Evolutionary conservation across 1,284 basidiomycete species (phyloP), one percentile per base, ranked within the genome.

Genomic region (Trametes sp.): DNA sequence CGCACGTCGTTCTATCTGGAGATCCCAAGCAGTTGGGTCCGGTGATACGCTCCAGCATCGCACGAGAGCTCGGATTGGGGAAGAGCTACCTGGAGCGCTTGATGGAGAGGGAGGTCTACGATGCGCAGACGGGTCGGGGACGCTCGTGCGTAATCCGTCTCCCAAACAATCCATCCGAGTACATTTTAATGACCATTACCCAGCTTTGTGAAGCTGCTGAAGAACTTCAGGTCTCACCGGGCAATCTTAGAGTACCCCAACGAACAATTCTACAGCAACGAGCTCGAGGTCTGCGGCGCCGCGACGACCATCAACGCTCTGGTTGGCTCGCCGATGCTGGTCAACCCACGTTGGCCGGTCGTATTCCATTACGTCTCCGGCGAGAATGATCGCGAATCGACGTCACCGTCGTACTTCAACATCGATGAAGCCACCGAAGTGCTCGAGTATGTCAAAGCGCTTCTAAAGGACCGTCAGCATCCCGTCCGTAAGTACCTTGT

Each of bases 1-100:
- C 62, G 4, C 83, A 82, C 58, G 71, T 88, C 10, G 72, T 88
- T 8, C 74, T 88, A 28, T 81, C 84, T 2, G 87, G 87, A 0
- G 86, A 88, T 73, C 81, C 82, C 28, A 82, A 83, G 72, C 86
- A 88, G 67, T 75, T 88, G 11, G 85, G 86, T 0, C 87, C 86
- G 0, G 79, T 86, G 48, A 78, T 87, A 16, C 77, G 79, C 23
- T 86, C 83, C 0, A 66, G 66, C 19, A 69, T 85, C n/a, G 85
- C 85, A 0, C 61, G 72, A 5, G 69, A 70, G 10, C 72, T 87
- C 24, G 83, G 83, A 0, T 73, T 88, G 23, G 77, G 77, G 49
- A 74, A 70, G 35, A 86, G 84, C 57, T 87, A 82, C 61, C 70
- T 88, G 26, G 76, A 81, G 33, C 74, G 87, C 41, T 67, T 88